phyloP scores from a whole-genome alignment of 208 protist species.

The Leishmania arabica region DNA sequence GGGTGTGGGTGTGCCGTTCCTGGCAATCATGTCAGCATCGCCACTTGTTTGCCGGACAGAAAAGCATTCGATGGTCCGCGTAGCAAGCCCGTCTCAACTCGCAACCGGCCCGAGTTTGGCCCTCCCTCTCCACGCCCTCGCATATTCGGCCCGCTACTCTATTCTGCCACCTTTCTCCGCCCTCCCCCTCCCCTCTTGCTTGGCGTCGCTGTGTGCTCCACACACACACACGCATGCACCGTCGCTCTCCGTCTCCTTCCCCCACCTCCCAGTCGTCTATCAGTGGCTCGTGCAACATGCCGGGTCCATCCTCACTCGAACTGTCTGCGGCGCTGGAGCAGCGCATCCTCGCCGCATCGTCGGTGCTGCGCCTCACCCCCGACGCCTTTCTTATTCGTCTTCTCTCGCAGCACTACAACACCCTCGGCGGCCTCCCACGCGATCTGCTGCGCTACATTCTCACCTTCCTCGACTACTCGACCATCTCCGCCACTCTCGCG shows the following conservation, averaged over 20 bases:
- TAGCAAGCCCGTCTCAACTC: neutral
- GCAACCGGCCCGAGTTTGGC: neutral
- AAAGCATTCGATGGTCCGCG: neutral
- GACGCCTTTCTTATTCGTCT: constrained; percentile 34
- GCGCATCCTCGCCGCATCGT: constrained; percentile 34
- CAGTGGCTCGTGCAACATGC: constrained; percentile 8
- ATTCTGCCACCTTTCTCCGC: neutral
- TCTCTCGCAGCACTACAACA: constrained; percentile 42
- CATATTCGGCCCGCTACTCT: neutral
- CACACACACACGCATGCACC: neutral
- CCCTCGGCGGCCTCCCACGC: constrained; percentile 41
- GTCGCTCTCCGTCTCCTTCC: neutral
- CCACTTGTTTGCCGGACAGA: neutral
- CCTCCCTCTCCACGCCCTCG: neutral
- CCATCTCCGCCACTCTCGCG: constrained; percentile 28
- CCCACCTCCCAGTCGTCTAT: neutral
- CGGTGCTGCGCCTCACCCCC: constrained; percentile 32
- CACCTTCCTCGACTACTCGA: constrained; percentile 55
- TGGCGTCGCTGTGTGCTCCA: neutral
- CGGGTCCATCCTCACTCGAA: constrained; percentile 13
- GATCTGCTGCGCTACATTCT: constrained; percentile 43
- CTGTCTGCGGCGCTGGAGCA: constrained; percentile 26
- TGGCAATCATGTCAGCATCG: neutral
- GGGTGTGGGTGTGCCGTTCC: neutral
- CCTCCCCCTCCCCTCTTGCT: neutral